Evolutionary conservation across 768 basidiomycete genomes (phyloP), one percentile per base, ranked within the genome.

Genomic region (Lyophyllum atratum): DNA sequence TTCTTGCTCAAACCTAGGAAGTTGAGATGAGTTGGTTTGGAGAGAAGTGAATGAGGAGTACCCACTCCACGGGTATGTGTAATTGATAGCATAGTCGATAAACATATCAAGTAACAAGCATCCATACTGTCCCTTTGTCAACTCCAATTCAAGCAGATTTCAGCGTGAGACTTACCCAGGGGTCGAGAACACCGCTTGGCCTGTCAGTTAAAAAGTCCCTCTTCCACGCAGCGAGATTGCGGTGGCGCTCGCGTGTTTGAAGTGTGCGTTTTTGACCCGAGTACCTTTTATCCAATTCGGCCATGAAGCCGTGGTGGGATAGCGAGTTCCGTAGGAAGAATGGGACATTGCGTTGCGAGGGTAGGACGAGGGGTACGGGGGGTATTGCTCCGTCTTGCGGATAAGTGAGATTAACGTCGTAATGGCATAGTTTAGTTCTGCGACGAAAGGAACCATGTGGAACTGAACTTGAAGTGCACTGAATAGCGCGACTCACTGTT

Each of bases 51-150:
- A 49, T 2, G 3, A 58, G 14, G 15, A 8, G 47, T 21, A 57
- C 67, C 48, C 37, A 69, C 79, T 79, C 80, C 79, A 83, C 1
- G 89, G 89, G 65, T 78, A 84, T 0, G 89, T 87, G 64, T 77
- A 90, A 65, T 91, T 92, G 56, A 84, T 50, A 15, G 88, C 86
- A 60, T 90, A 90, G 69, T 90, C 89, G 29, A 87, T 63, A 70
- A 86, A 80, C 72, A 86, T 83, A 55, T 85, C 81, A 47, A 82
- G 78, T 11, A 90, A 66, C 53, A 83, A 75, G 69, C 90, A 91
- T 5, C 85, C 84, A 45, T 87, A 87, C 85, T 81, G 56, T 1
- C 59, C 14, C 45, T 47, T 51, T 17, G 48, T 49, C 54, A 60
- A 49, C 9, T 12, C 17, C 49, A 58, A 22, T 57, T 19, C 17